Conservation (phyloP, 768 basidiomycete species). For the Trametes villosa region DNA sequence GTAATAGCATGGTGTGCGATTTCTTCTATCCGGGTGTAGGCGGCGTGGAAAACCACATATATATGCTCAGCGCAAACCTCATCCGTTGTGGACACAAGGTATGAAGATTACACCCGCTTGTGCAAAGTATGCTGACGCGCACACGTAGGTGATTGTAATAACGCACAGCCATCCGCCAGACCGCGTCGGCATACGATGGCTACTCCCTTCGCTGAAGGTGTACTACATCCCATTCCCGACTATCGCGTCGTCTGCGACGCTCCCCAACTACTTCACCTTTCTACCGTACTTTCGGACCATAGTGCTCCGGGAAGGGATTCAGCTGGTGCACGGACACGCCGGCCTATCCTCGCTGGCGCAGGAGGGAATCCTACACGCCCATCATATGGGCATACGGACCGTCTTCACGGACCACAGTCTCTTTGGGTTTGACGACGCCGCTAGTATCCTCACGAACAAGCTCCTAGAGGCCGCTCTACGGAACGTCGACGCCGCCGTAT, state of each 20-base stretch:
- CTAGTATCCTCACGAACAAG: constrained; percentile 97
- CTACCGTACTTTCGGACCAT: constrained; percentile 92
- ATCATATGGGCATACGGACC: constrained; percentile 83
- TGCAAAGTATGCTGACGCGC: background rate
- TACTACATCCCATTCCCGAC: constrained; percentile 92
- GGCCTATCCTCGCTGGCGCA: constrained; percentile 89
- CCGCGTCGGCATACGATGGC: constrained; percentile 88
- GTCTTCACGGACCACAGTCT: constrained; percentile 97
- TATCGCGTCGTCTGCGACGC: constrained; percentile 88
- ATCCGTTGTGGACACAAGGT: constrained; percentile 87
- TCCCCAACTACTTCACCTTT: constrained; percentile 93
- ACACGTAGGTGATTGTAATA: constrained; percentile 82
- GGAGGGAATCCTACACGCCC: constrained; percentile 89
- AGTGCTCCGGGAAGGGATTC: constrained; percentile 81
- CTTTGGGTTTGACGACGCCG: constrained; percentile 96
- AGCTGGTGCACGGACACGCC: constrained; percentile 91
- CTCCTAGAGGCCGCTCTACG: constrained; percentile 82
- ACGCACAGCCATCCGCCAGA: constrained; percentile 90
- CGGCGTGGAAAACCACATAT: constrained; percentile 96
- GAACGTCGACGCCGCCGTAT: constrained; percentile 93
- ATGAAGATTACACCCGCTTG: too few relatives aligned
- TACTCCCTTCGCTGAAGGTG: constrained; percentile 85
- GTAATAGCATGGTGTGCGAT: constrained; percentile 91
- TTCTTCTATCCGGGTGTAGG: constrained; percentile 96
- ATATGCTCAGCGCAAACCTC: constrained; percentile 85